Evolutionary conservation across 2,329 filamentous ascomycete species (phyloP), one percentile per base, ranked within the genome.

Genomic region (Beauveria asiatica): DNA sequence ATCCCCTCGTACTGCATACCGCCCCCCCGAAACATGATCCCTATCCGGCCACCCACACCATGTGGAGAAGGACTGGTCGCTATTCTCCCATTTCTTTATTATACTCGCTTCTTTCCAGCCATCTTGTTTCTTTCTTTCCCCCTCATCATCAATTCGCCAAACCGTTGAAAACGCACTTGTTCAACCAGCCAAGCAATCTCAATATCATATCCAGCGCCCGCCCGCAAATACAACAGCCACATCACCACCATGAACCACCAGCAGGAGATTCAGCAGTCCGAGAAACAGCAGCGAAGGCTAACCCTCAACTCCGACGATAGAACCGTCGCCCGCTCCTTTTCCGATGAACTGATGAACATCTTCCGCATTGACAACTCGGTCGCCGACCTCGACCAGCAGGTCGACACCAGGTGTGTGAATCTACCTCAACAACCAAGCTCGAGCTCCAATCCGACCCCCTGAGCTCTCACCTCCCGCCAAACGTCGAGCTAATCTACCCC

Each of bases 251-350:
- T 59, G 57, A 37, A 58, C 21, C 30, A 49, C 16, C 45, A 49
- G 19, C 19, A 60, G 46, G 37, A 60, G 11, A 45, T 19, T 33
- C 51, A 55, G 44, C 51, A 55, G 44, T 23, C 57, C 10, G 39
- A 59, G 57, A 59, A 30, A 27, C 57, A 46, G 49, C 57, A 53
- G n/a, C 57, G 41, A 33, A 49, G 57, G 46, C 59, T 60, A 56
- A 60, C 59, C 23, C 42, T 55, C 45, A 56, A 55, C 27, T 50
- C 52, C 25, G 52, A 56, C 21, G 52, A 60, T 74, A 96, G 92
- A 64, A 94, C 90, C 63, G 86, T 96, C 74, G 92, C 92, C 58
- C 88, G 85, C 67, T 90, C 88, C 70, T 96, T 97, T 76, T 93
- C 91, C 62, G 80, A 85, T 49, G 90, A 93, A 72, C 80, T 97